These are phyloP conservation scores for Borealophlyctis nickersoniae DNA, from an alignment of 192 early-diverging fungal genomes.

Conservation along the genomic window DNA sequence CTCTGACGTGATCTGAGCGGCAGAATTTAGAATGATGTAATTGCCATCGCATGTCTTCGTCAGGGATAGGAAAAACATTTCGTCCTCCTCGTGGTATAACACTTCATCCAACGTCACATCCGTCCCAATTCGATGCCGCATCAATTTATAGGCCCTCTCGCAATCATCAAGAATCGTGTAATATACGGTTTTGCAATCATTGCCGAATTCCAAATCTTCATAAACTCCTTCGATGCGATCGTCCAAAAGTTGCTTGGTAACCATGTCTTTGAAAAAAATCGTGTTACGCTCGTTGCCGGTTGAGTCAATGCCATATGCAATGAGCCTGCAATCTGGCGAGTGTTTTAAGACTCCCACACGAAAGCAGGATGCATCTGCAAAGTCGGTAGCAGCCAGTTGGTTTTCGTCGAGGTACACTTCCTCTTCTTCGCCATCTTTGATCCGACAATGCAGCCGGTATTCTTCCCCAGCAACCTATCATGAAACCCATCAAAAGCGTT, in stretches of 20 bases:
- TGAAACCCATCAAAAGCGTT: background rate
- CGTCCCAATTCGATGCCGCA: slow-evolving; percentile 46
- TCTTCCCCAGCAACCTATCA: slow-evolving; percentile 39
- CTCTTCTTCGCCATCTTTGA: slow-evolving; percentile 29
- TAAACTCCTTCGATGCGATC: slow-evolving; percentile 51
- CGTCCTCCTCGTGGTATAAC: slow-evolving; percentile 54
- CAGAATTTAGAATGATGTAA: slow-evolving; percentile 50
- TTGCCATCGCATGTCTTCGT: slow-evolving; percentile 50
- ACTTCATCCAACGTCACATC: slow-evolving; percentile 36
- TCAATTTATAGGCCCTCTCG: slow-evolving; percentile 51
- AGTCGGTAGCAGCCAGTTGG: slow-evolving; percentile 46
- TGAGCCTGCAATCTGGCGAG: slow-evolving; percentile 46
- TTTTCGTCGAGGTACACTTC: slow-evolving; percentile 53
- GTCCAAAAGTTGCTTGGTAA: slow-evolving; percentile 31
- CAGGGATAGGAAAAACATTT: slow-evolving; percentile 59
- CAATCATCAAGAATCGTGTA: slow-evolving; percentile 50
- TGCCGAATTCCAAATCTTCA: slow-evolving; percentile 57
- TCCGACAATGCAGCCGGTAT: slow-evolving; percentile 43
- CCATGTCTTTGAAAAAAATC: slow-evolving; percentile 46
- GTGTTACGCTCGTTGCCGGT: slow-evolving; percentile 53
- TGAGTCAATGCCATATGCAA: slow-evolving; percentile 57
- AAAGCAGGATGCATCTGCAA: slow-evolving; percentile 54
- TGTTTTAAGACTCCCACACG: slow-evolving; percentile 56
- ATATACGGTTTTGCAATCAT: slow-evolving; percentile 46
- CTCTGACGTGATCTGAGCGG: slow-evolving; percentile 59